phyloP scores from a whole-genome alignment of 2,329 filamentous ascomycete genomes.

The Diaporthe sp. region DNA sequence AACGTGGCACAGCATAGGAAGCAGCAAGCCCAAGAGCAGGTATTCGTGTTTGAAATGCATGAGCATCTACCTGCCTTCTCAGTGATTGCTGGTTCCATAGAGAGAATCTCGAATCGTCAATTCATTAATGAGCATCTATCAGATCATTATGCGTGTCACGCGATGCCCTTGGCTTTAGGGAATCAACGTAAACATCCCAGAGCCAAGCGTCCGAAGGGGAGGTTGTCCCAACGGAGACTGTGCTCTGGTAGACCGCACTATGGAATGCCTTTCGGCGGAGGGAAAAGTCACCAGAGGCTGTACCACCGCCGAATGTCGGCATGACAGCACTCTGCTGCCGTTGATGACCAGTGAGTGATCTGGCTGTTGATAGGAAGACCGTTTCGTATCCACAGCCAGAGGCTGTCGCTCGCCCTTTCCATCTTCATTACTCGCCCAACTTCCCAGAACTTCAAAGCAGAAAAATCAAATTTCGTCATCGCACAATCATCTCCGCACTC shows the following conservation, averaged over 20 bases:
- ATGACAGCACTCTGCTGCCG: background rate
- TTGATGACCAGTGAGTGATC: background rate
- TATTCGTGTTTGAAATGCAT: background rate
- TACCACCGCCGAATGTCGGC: background rate
- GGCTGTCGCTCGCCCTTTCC: background rate
- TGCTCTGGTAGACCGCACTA: background rate
- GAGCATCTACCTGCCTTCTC: background rate
- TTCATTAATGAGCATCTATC: conserved; percentile 18
- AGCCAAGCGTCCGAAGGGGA: conserved; percentile 10
- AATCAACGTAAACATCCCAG: background rate
- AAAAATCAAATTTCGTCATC: background rate
- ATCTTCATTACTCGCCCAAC: conserved; percentile 3
- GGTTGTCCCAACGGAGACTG: background rate
- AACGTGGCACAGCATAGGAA: background rate
- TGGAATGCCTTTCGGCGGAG: background rate
- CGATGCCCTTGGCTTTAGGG: background rate
- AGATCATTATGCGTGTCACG: background rate
- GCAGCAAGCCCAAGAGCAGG: background rate
- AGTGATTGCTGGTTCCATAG: accelerated
- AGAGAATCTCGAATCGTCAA: background rate
- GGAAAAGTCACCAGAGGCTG: background rate
- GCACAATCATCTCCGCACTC: background rate
- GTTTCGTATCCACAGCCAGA: background rate
- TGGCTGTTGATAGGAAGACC: background rate
- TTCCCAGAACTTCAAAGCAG: conserved; percentile 20